Evolutionary conservation across 2,329 filamentous ascomycete species (phyloP).

Genomic region (Aspergillus glaucus): DNA sequence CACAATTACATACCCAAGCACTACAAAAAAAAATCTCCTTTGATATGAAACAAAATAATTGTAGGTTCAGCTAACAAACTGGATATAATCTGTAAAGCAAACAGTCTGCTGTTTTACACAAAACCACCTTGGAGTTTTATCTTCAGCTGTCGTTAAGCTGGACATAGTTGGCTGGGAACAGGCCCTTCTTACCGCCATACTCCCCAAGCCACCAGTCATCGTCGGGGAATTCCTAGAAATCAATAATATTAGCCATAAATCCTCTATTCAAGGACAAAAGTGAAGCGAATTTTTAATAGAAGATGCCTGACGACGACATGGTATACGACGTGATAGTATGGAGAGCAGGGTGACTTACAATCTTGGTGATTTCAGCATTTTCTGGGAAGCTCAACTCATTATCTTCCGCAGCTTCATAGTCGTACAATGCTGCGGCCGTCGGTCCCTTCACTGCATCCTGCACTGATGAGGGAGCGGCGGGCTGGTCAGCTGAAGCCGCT

Average conservation of each 20-base stretch:
- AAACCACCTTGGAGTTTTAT: not conserved
- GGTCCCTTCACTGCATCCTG: constrained; percentile 39
- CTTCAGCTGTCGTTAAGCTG: constrained; percentile 26
- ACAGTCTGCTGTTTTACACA: not conserved
- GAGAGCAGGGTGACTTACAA: constrained; percentile 52
- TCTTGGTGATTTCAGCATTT: constrained; percentile 69
- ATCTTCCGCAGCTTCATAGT: constrained; percentile 95
- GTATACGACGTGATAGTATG: not conserved
- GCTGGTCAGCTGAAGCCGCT: constrained; percentile 30
- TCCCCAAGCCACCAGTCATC: constrained; percentile 98
- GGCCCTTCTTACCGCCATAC: constrained; percentile 68
- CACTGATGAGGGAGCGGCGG: constrained; percentile 31
- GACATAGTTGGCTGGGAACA: constrained; percentile 63
- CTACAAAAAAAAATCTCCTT: not conserved
- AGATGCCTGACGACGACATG: not conserved
- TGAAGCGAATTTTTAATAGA: not conserved
- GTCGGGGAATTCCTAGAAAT: constrained; percentile 76
- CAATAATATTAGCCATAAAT: not conserved
- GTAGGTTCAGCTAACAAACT: too few relatives aligned
- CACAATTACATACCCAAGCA: not conserved
- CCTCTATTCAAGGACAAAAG: not conserved
- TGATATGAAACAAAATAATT: not conserved
- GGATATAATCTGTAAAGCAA: not conserved
- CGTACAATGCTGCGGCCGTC: constrained; percentile 80
- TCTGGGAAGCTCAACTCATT: constrained; percentile 85